Conservation (phyloP, 1,139 yeast genomes). For the Pichia inconspicua region DNA sequence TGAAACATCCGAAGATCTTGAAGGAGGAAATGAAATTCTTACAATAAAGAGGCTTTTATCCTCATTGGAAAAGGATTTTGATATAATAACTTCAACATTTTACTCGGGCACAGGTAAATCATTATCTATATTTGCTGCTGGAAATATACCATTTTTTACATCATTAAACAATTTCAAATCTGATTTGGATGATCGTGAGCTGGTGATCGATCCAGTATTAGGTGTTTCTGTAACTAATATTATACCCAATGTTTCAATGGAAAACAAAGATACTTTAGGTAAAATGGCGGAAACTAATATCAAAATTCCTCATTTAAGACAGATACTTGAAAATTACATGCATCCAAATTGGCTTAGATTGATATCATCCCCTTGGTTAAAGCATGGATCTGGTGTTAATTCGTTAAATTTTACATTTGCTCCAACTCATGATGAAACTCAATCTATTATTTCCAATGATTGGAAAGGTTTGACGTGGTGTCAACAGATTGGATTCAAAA, state of each 20-base stretch:
- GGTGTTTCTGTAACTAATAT: constrained; percentile 52
- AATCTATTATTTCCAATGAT: constrained; percentile 54
- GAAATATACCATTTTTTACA: constrained; percentile 58
- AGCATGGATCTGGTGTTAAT: constrained; percentile 42
- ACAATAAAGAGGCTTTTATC: constrained; percentile 21
- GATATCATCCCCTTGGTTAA: constrained; percentile 77
- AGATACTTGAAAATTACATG: constrained; percentile 60
- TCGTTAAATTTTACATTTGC: constrained; percentile 61
- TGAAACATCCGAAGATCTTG: constrained; percentile 8
- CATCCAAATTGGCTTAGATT: constrained; percentile 86
- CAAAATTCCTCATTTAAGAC: constrained; percentile 59
- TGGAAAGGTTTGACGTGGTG: constrained; percentile 71
- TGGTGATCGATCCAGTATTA: constrained; percentile 43
- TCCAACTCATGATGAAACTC: constrained; percentile 66
- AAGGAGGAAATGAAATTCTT: constrained; percentile 14
- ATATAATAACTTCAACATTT: constrained; percentile 55
- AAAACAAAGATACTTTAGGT: constrained; percentile 29
- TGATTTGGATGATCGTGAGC: constrained; percentile 56
- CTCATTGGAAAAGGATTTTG: constrained; percentile 49
- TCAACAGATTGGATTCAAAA: constrained; percentile 58
- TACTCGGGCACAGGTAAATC: constrained; percentile 60
- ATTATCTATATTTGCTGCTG: constrained; percentile 34
- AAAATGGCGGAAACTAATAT: constrained; percentile 31
- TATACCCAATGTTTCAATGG: constrained; percentile 40
- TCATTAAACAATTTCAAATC: constrained; percentile 55